Evolutionary conservation across 108 stramenopile species (phyloP), one percentile per base, ranked within the genome.

Genomic region (Nitzschia palea): DNA sequence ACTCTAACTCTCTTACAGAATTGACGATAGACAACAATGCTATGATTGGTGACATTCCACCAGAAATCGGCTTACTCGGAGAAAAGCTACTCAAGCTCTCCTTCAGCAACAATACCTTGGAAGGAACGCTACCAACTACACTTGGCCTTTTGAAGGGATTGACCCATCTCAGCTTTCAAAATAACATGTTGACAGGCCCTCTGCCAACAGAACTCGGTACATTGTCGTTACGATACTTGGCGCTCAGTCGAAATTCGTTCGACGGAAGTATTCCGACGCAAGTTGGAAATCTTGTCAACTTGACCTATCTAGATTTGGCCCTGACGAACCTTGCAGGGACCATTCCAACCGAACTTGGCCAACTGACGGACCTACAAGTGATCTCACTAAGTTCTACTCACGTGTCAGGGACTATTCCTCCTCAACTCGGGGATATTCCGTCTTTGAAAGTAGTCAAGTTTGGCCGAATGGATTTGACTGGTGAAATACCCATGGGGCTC

Each of bases 1-100:
- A 32, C 2, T 29, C 34, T 32, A 55, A 34, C 15, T 12, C 6
- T 3, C 18, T 58, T 30, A 43, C 48, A 0, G 55, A 76, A 20
- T 36, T 73, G 27, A 28, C 28, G 17, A 36, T 56, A 14, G 50
- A 55, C 27, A 44, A 65, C 14, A 73, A 73, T 45, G 9, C 36
- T 22, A 26, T 73, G 2, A 33, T 28, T 0, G 71, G 71, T 12
- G 57, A 30, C 10, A 23, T 73, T 58, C 63, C 44, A 18, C 55
- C n/a, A 9, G 62, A 65, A 26, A 34, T 56, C 34, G 55, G 44
- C n/a, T 28, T 12, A 18, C 30, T 55, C 17, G 30, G 31, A 37
- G 48, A 29, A 10, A 12, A 8, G 23, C 53, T 50, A 40, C 2
- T 45, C 0, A 29, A 51, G 8, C 50, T 62, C 5, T 59, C 45